Conservation (phyloP, 129 eudicot genomes). For the Oenanthe sinensis region DNA sequence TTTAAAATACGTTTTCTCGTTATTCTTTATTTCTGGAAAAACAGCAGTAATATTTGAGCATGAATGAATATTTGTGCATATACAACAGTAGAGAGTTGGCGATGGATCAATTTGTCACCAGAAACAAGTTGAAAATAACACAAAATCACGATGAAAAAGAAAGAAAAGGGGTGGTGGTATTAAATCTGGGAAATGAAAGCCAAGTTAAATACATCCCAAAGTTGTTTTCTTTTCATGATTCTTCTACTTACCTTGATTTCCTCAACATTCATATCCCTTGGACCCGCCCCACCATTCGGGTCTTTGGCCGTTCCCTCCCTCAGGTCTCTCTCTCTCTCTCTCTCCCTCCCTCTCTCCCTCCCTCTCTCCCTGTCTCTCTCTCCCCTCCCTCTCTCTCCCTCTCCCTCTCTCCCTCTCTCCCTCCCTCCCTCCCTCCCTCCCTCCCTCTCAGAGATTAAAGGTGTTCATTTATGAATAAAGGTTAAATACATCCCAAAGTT, state of each 20-base stretch:
- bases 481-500: slow-evolving; percentile 38
- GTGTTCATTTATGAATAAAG: too few relatives aligned
- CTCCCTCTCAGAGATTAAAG: too few relatives aligned
- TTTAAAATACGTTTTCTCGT: too few relatives aligned
- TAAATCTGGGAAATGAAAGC: slow-evolving; percentile 66
- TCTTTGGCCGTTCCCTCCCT: slow-evolving; percentile 54
- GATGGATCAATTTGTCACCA: background rate
- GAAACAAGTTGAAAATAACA: background rate
- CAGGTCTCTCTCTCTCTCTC: slow-evolving; percentile 34
- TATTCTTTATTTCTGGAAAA: too few relatives aligned
- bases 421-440: background rate
- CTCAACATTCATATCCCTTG: slow-evolving; percentile 71
- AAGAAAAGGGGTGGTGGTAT: background rate
- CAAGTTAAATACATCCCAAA: slow-evolving; percentile 33
- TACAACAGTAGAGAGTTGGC: background rate
- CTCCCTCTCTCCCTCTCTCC: too few relatives aligned
- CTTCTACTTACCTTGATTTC: slow-evolving; percentile 53
- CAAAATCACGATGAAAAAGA: background rate
- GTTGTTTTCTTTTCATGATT: slow-evolving; percentile 35
- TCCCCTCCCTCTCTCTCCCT: too few relatives aligned
- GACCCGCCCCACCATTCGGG: slow-evolving; percentile 85
- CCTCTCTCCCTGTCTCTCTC: background rate
- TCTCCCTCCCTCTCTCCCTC: background rate
- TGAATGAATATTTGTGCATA: too few relatives aligned
- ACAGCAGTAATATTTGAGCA: too few relatives aligned